These are phyloP conservation scores for Heterobasidion occidentale DNA, from an alignment of 1,284 basidiomycete species.

Conservation along the genomic window DNA sequence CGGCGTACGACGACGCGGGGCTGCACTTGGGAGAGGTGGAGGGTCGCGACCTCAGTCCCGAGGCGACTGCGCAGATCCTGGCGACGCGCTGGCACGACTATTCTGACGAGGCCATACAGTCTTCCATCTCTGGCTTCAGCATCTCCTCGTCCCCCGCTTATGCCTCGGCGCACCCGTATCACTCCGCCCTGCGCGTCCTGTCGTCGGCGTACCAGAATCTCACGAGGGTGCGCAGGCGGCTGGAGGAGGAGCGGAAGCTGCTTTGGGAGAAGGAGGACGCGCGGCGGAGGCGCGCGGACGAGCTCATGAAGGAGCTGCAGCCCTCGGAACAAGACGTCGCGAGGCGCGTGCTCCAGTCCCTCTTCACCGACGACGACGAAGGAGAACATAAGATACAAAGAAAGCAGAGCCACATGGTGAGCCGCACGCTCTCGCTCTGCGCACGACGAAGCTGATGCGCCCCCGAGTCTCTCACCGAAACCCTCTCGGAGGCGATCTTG, in stretches of 20 bases:
- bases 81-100: conserved; percentile 63
- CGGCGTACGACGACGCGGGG: conserved; percentile 1
- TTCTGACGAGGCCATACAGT: conserved; percentile 62
- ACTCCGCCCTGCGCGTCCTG: conserved; percentile 56
- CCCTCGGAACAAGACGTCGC: conserved; percentile 58
- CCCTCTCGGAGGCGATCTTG: conserved; percentile 61
- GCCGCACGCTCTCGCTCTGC: conserved; percentile 14
- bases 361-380: conserved; percentile 62
- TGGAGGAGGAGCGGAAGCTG: conserved; percentile 47
- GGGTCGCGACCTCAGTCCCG: conserved; percentile 9
- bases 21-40: conserved; percentile 5
- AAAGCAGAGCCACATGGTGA: conserved; percentile 49
- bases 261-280: conserved; percentile 52
- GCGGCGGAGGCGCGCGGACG: conserved; percentile 39
- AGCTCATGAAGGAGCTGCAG: conserved; percentile 46
- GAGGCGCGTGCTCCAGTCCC: conserved; percentile 51
- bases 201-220: conserved; percentile 58
- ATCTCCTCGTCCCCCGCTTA: conserved; percentile 36
- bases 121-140: conserved; percentile 42
- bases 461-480: conserved; percentile 56
- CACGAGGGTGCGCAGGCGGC: conserved; percentile 44
- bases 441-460: conserved; percentile 6
- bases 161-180: conserved; percentile 48
- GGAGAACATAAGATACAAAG: conserved; percentile 38
- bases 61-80: conserved; percentile 39